Evolutionary conservation across 2,329 filamentous ascomycete species (phyloP).

Genomic region (Talaromyces sp.): DNA sequence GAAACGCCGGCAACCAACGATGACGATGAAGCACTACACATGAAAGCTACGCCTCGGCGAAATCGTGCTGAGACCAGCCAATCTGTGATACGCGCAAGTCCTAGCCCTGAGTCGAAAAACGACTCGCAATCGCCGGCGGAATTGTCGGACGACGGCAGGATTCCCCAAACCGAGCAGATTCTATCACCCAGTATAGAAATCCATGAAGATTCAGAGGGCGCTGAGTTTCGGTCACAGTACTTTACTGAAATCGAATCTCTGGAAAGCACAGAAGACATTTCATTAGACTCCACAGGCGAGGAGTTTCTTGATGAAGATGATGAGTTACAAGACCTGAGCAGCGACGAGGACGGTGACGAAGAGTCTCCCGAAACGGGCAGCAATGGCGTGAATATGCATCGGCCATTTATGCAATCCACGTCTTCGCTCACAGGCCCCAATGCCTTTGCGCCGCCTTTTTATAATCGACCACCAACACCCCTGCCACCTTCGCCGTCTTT

Average conservation of each 20-base stretch:
- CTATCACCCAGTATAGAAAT: slow-evolving; percentile 14
- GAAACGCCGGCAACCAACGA: slow-evolving; percentile 6
- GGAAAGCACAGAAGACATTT: slow-evolving; percentile 23
- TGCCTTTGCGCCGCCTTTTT: slow-evolving; percentile 78
- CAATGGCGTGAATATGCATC: slow-evolving; percentile 26
- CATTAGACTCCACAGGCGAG: slow-evolving; percentile 13
- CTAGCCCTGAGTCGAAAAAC: background rate
- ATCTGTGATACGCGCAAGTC: slow-evolving; percentile 3
- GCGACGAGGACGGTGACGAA: slow-evolving; percentile 20
- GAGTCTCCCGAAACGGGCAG: background rate
- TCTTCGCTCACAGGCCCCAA: slow-evolving; percentile 41
- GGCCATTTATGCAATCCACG: slow-evolving; percentile 40
- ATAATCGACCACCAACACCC: slow-evolving; percentile 92
- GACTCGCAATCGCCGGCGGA: background rate
- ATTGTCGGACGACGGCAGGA: background rate
- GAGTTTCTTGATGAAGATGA: slow-evolving; percentile 16
- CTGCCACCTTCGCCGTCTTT: slow-evolving; percentile 88
- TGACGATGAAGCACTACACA: slow-evolving; percentile 14
- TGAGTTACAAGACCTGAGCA: slow-evolving; percentile 16
- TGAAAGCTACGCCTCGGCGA: slow-evolving; percentile 7
- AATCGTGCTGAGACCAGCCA: slow-evolving; percentile 9
- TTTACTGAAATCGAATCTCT: slow-evolving; percentile 39
- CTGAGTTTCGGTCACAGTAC: slow-evolving; percentile 43
- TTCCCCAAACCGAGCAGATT: background rate
- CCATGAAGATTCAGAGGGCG: slow-evolving; percentile 10